A percentile compares a stretch with the other conserved stretches of the same genome.
Conservation (phyloP, 768 basidiomycete species). For the Termitomyces titanicus region DNA sequence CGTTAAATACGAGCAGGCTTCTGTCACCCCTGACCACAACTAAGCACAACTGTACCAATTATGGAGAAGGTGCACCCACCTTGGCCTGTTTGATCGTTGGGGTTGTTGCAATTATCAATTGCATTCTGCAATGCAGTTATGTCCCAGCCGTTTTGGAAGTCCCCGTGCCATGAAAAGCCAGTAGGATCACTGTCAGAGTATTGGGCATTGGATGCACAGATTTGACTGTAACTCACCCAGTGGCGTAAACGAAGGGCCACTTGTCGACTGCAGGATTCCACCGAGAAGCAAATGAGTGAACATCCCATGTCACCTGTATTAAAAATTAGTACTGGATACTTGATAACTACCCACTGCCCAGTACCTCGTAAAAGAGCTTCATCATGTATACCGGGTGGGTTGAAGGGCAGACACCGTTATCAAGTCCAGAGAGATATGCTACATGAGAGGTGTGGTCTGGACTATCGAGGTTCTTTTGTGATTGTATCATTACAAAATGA, state of each 20-base stretch:
- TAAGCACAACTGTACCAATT: background rate
- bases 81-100: constrained; percentile 30
- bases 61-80: constrained; percentile 7
- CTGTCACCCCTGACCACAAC: constrained; percentile 25
- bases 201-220: background rate
- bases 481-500: background rate
- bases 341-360: background rate
- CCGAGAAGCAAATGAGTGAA: constrained; percentile 27
- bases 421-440: constrained; percentile 29
- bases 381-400: constrained; percentile 35
- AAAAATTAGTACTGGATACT: background rate
- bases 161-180: constrained; percentile 45
- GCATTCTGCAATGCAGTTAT: constrained; percentile 40
- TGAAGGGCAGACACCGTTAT: constrained; percentile 35
- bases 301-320: constrained; percentile 35
- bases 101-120: constrained; percentile 41
- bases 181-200: constrained; percentile 42
- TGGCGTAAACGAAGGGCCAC: constrained; percentile 44
- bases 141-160: constrained; percentile 53
- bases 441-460: constrained; percentile 34
- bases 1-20: constrained; percentile 37
- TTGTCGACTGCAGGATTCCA: constrained; percentile 30
- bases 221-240: constrained; percentile 26
- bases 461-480: constrained; percentile 33
- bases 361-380: constrained; percentile 36